Conservation (phyloP, 2,329 filamentous ascomycete species). For the Talaromyces marneffei region DNA sequence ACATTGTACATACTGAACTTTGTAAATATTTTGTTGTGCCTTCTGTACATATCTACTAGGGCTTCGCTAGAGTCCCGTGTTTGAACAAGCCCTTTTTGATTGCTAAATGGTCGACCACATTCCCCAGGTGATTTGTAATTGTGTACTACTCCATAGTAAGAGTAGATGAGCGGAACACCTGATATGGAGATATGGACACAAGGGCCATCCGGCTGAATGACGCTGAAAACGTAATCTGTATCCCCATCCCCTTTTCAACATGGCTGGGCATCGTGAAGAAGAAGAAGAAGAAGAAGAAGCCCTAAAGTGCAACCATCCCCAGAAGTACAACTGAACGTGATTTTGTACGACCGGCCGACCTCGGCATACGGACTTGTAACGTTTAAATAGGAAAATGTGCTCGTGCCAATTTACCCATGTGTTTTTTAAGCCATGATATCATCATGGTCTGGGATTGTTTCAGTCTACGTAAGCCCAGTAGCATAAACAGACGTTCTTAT, state of each 20-base stretch:
- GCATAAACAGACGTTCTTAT: no score
- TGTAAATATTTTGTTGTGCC: not conserved
- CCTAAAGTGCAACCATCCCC: no score
- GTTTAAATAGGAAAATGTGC: no score
- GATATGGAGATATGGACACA: not conserved
- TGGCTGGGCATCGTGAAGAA: not conserved
- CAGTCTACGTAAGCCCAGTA: no score
- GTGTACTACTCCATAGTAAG: no score
- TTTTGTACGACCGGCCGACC: not conserved
- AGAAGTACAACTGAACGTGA: slow-evolving; percentile 9
- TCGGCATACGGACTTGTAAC: not conserved
- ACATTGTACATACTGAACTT: not conserved
- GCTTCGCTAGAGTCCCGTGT: not conserved
- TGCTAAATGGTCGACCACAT: no score
- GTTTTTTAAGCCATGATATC: no score
- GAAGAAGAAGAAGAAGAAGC: not conserved
- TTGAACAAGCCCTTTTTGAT: not conserved
- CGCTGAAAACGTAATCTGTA: not conserved
- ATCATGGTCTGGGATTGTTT: no score
- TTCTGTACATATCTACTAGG: not conserved
- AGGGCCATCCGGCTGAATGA: not conserved
- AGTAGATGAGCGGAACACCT: not conserved
- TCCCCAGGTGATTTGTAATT: not conserved
- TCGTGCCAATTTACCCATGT: no score
- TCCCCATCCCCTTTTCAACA: not conserved